Evolutionary conservation across 768 basidiomycete genomes (phyloP), one percentile per base, ranked within the genome.

Genomic region (Boletus rubroflammeus): DNA sequence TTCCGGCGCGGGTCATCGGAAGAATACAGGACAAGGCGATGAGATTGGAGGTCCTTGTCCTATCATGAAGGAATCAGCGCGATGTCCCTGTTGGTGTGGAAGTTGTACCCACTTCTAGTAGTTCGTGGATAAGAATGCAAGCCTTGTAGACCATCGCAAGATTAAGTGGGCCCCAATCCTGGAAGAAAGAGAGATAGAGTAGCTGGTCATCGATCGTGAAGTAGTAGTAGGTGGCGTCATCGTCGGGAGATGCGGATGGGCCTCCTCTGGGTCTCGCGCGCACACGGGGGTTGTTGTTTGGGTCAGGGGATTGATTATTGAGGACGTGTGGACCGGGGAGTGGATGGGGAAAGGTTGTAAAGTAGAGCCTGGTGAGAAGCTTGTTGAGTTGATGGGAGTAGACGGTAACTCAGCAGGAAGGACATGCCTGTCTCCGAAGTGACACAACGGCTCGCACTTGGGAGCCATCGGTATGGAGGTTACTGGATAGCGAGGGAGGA

Each of bases 201-300:
- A 97, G 80, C 60, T 93, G 88, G 77, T 94, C 88, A 72, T 97
- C 93, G 74, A 96, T 83, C 53, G 89, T 91, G 76, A 96, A 93
- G 74, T 88, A 96, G 74, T 91, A 90, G 70, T 90, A 91, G 50
- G 80, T 78, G 53, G 86, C 82, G 59, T 82, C 78, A 60, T 88
- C 87, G 62, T 93, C 88, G 23, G 86, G 83, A 15, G 88, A 80
- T 25, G 81, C 76, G 40, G 84, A 80, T 31, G 82, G 80, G n/a
- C 81, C 79, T 36, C 76, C 81, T 67, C 74, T 78, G 8, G 81
- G 77, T 64, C 78, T 79, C 47, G 80, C 76, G 57, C 88, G 85
- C 29, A 90, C 72, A 65, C 75, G 78, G 65, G 88, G 88, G 47
- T 75, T 75, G 72, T 78, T 79, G 44, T 71, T 73, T 11, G 78